A percentile compares a stretch with the other conserved stretches of the same genome.
phyloP scores from a whole-genome alignment of 2,329 filamentous ascomycete genomes.

The Triangularia setosa region DNA sequence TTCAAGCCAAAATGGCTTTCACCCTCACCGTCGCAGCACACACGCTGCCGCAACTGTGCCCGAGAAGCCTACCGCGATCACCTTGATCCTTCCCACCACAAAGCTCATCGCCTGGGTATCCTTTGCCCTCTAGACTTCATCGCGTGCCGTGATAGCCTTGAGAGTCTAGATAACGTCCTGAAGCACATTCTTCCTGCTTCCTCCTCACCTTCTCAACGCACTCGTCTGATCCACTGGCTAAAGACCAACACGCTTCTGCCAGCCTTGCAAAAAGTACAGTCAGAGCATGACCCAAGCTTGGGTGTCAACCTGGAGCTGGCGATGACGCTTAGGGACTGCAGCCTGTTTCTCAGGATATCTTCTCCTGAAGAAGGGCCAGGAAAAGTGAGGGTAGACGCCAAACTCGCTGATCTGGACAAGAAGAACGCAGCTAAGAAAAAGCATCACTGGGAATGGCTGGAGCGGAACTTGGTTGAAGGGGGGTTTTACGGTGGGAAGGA shows the following conservation, averaged over 20 bases:
- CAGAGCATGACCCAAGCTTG: constrained; percentile 40
- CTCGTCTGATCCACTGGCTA: constrained; percentile 37
- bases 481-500: constrained; percentile 58
- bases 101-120: constrained; percentile 24
- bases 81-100: constrained; percentile 25
- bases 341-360: constrained; percentile 63
- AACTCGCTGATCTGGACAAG: constrained; percentile 72
- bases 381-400: constrained; percentile 43
- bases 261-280: constrained; percentile 33
- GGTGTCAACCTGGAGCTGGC: constrained; percentile 47
- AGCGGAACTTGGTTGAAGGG: constrained; percentile 58
- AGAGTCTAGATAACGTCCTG: constrained; percentile 13
- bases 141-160: constrained; percentile 29
- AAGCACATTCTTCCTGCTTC: constrained; percentile 26
- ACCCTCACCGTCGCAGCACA: constrained; percentile 69
- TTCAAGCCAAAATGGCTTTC: constrained; percentile 84
- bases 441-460: constrained; percentile 63
- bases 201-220: constrained; percentile 35
- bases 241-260: constrained; percentile 36
- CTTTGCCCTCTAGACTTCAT: constrained; percentile 61
- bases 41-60: constrained; percentile 72
- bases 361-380: constrained; percentile 24
- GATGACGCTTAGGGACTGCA: constrained; percentile 80
- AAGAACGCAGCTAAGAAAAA: constrained; percentile 67
- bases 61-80: constrained; percentile 36